phyloP scores from a whole-genome alignment of 140 eudicot genomes.

The Flaveria floridana region DNA sequence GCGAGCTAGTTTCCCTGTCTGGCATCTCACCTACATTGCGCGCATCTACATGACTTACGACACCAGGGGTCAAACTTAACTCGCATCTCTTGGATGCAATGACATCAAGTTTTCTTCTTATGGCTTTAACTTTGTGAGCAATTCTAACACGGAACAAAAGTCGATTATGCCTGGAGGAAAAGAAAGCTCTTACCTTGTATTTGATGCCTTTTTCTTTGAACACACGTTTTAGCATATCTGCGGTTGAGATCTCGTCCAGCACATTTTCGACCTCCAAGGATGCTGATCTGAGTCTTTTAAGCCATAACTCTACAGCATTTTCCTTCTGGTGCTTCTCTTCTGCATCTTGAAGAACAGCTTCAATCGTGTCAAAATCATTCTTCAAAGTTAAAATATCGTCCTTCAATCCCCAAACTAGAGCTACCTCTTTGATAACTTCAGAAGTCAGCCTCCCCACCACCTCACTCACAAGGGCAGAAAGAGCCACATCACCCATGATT shows the following conservation, averaged over 20 bases:
- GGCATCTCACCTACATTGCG: neutral
- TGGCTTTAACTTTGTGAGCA: slow-evolving; percentile 20
- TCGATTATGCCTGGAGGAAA: neutral
- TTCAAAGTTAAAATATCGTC: neutral
- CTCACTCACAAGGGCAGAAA: slow-evolving; percentile 18
- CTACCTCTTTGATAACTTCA: slow-evolving; percentile 10
- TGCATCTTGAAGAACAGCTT: slow-evolving; percentile 22
- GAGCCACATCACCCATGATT: neutral
- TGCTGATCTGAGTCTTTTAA: slow-evolving; percentile 9
- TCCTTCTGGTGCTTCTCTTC: neutral
- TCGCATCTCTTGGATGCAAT: slow-evolving; percentile 8
- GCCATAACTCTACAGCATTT: slow-evolving; percentile 9
- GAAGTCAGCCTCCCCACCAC: slow-evolving; percentile 8
- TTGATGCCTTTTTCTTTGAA: neutral
- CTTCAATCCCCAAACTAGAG: neutral
- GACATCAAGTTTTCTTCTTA: slow-evolving; percentile 3
- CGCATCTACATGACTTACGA: neutral
- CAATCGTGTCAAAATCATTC: neutral
- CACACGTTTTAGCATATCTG: neutral
- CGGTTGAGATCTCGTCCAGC: slow-evolving; percentile 14
- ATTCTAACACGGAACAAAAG: neutral
- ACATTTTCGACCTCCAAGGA: slow-evolving; percentile 12
- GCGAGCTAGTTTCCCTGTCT: slow-evolving; percentile 14
- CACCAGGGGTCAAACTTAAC: neutral
- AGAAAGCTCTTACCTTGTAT: slow-evolving; percentile 14